These are phyloP conservation scores for Apophysomyces trapeziformis DNA, from an alignment of 371 early-diverging fungal species.

Conservation along the genomic window DNA sequence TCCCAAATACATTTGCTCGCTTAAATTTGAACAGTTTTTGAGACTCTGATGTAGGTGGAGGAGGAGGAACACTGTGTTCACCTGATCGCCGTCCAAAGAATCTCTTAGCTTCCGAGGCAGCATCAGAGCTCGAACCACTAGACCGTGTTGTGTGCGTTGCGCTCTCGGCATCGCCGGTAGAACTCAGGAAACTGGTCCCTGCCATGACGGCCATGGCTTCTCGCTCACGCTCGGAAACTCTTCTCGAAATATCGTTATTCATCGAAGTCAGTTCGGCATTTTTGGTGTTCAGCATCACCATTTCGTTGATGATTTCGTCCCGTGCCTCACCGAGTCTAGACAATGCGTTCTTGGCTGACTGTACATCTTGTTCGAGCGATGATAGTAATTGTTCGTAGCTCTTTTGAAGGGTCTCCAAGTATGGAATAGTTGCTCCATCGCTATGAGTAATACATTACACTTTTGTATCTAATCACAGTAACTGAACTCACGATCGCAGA, in stretches of 20 bases:
- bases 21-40: slow-evolving; percentile 51
- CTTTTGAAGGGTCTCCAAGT: slow-evolving; percentile 38
- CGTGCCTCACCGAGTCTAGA: slow-evolving; percentile 28
- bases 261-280: slow-evolving; percentile 58
- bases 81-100: slow-evolving; percentile 19
- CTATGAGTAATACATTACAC: slow-evolving; percentile 2
- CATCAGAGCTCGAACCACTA: neutral
- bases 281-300: slow-evolving; percentile 57
- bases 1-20: slow-evolving; percentile 32
- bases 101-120: neutral
- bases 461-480: no score
- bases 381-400: slow-evolving; percentile 38
- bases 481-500: neutral
- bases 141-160: neutral
- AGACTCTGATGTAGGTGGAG: slow-evolving; percentile 28
- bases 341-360: slow-evolving; percentile 18
- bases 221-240: slow-evolving; percentile 45
- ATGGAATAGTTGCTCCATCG: slow-evolving; percentile 26
- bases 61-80: slow-evolving; percentile 38
- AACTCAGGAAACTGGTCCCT: slow-evolving; percentile 32
- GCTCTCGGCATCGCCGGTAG: neutral
- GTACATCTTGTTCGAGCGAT: slow-evolving; percentile 38
- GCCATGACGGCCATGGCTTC: slow-evolving; percentile 43
- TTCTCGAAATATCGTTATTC: slow-evolving; percentile 58
- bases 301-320: slow-evolving; percentile 51